Percentiles rank a stretch among this genome's conserved stretches.
Evolutionary conservation across 148 eudicot species (phyloP).

Genomic region (Rhododendron molle): DNA sequence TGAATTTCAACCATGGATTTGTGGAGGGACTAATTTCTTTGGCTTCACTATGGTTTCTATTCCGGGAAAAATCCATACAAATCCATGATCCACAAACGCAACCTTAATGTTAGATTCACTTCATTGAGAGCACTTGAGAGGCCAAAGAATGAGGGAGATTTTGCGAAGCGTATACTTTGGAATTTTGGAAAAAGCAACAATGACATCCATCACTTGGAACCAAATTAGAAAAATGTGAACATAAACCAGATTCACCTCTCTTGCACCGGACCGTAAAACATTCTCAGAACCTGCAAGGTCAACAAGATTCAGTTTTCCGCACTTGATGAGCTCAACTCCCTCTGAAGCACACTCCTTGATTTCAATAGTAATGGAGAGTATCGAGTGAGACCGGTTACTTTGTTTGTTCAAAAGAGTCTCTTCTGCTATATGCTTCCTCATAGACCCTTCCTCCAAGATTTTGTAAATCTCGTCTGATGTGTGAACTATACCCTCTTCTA

Average conservation of each 20-base stretch:
- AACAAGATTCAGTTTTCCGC: slow-evolving; percentile 46
- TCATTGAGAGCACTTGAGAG: neutral
- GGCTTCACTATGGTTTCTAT: neutral
- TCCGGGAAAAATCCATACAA: neutral
- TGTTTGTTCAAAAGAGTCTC: slow-evolving; percentile 32
- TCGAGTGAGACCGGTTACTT: slow-evolving; percentile 48
- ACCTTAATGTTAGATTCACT: neutral
- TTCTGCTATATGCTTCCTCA: slow-evolving; percentile 27
- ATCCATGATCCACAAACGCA: neutral
- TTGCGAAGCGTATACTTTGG: neutral
- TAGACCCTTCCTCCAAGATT: slow-evolving; percentile 33
- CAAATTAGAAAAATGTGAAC: neutral
- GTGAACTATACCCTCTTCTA: slow-evolving; percentile 32
- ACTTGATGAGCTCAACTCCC: slow-evolving; percentile 36
- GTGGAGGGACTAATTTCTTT: neutral
- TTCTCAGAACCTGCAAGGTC: slow-evolving; percentile 57
- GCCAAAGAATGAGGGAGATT: neutral
- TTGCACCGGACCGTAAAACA: slow-evolving; percentile 39
- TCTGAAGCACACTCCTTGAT: slow-evolving; percentile 30
- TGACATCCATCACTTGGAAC: neutral
- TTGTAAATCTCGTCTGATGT: slow-evolving; percentile 28
- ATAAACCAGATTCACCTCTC: slow-evolving; percentile 24
- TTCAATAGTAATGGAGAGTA: slow-evolving; percentile 38
- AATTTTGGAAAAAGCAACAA: neutral
- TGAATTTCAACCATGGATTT: neutral